Evolutionary conservation across 2,329 filamentous ascomycete species (phyloP), one percentile per base, ranked within the genome.

Genomic region (Venturia nashicola): DNA sequence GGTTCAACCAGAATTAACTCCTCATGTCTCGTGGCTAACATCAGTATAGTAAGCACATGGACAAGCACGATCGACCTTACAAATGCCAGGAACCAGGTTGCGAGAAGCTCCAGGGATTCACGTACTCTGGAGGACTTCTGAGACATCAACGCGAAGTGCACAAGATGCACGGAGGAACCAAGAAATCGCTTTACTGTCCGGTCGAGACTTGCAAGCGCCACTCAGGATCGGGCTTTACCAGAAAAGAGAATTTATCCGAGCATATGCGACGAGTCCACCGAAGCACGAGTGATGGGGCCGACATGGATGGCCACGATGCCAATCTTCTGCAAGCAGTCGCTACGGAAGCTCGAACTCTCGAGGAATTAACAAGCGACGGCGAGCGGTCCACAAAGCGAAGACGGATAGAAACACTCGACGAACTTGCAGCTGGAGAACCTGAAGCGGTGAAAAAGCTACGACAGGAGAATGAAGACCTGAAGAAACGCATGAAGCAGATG

Each of bases 141-240:
- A 84, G 93, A 57, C 93, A 97, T 76, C 89, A 96, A 76, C 87
- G 93, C 67, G 93, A 97, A 76, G 93, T 97, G 0, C 93, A 97
- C 75, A 86, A 87, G 74, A 91, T 93, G 76, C 88, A 96, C 70
- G 90, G 91, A 64, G 91, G 91, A 1, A 90, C 91, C 11, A 91
- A 92, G 73, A 91, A 95, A 67, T 87, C 88, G 2, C 82, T 96
- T 63, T 89, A 90, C 78, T 97, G 93, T 71, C 91, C 91, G 0
- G 89, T 93, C 70, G 75, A 80, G 44, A 91, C 90, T 72, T 97
- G 93, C 82, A 96, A 96, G 74, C 88, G 93, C 44, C 90, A 91
- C 71, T 86, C 85, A 0, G 92, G 91, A 67, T 90, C 91, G 70
- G 91, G 91, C 27, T 97, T 97, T 74, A 95, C 92, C 9, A 86